Evolutionary conservation across 805 yeast genomes (phyloP), one percentile per base, ranked within the genome.

Genomic region (Kodamaea kakaduensis): DNA sequence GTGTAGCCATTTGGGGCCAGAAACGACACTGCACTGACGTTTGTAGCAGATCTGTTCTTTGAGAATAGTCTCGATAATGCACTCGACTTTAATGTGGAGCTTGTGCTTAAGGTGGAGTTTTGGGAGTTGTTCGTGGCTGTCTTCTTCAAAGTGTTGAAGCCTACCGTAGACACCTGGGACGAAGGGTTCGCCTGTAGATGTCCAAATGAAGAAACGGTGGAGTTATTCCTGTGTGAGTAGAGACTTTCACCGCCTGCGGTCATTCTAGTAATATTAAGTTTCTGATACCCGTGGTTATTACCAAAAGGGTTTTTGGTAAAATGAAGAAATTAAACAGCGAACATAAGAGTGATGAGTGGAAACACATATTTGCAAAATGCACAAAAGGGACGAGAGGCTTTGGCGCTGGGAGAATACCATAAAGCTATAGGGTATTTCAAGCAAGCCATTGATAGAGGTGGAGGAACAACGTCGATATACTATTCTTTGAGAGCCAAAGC

Each of bases 121-220:
- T 38, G 47, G 2, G 65, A 58, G 5, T 51, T 39, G 34, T 57
- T 54, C 12, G 66, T 58, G 25, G 46, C 44, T 16, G 46, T 37
- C 39, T 61, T 61, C 44, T 58, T 60, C 16, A 62, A 41, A 32
- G 48, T 61, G 34, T 51, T 62, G 40, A 62, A 62, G 9, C 48
- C 48, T 5, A 43, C 48, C 12, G 42, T 42, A 9, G 48, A 44
- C n/a, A 42, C 39, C 13, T 35, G 38, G 13, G 38, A 30, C 25
- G 40, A 20, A 36, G 36, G 6, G 35, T 23, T 18, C n/a, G 31
- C 31, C 9, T 26, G 19, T 15, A 18, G 38, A n/a, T 32, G 36
- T 14, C 34, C 38, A 19, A 30, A 39, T 17, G 38, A 30, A 4
- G 42, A 38, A 9, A 12, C 20, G 3, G 31, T 38, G 9, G 48